Evolutionary conservation across 2,329 filamentous ascomycete genomes (phyloP), one percentile per base, ranked within the genome.

Genomic region (Cladosporium oxysporum): DNA sequence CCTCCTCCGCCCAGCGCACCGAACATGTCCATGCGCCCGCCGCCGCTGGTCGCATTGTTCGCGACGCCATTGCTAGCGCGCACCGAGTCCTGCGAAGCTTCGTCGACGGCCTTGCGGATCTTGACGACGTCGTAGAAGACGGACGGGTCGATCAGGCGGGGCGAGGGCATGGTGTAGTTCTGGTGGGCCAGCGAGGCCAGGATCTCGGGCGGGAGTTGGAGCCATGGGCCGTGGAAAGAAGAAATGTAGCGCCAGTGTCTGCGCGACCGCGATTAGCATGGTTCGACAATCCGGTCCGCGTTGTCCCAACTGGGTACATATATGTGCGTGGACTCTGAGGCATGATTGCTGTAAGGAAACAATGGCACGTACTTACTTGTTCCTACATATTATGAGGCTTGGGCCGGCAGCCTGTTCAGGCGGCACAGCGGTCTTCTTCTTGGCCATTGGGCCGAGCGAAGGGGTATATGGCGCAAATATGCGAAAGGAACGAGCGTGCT

Each of bases 171-270:
- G 69, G 90, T 88, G 80, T 90, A 93, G 79, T 94, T 95, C 76
- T 87, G 88, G 79, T 92, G 88, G 64, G 91, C 91, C 60, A 95
- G 85, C 59, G 86, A 88, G 76, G 93, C 90, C 78, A 96, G 88
- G 65, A 93, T 86, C 77, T 94, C 91, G 69, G 88, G 85, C 23
- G 91, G 90, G 65, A 94, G 83, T 77, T 92, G 89, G 16, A 93
- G 85, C 92, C 92, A 95, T 71, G 91, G 88, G 28, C 91, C 92
- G 75, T 93, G 89, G 74, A 91, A 95, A 31, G 89, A 90, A 26
- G 91, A 93, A 66, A 95, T 93, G 77, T 92, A 92, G 69, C 88
- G 86, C 91, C 91, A 94, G 80, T 94, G 91, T 77, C 91, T 94
- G 64, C 72, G 26, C 47, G 50, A 50, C 47, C 66, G 66, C 62